Evolutionary conservation across 305 asterid genomes (phyloP), one percentile per base, ranked within the genome.

Genomic region (Plantago coronopus): DNA sequence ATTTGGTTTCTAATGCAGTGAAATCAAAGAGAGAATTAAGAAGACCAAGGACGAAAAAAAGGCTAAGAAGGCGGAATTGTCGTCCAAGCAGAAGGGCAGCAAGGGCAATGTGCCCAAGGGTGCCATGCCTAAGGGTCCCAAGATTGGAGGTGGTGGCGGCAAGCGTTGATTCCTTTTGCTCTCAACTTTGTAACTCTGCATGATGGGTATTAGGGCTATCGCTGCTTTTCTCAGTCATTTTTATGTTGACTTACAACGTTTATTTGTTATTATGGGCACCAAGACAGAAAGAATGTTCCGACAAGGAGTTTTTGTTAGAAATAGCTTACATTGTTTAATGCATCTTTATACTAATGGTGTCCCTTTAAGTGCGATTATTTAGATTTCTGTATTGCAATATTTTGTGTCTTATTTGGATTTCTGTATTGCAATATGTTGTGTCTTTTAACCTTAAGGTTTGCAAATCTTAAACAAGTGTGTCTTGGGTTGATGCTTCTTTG

Each of bases 31-130:
- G 64, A 85, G 96, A 56, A 81, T 87, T 65, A 87, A 87, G 89
- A 87, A 87, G 59, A 82, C 94, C 0, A 87, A 87, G 81, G 95
- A 87, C 23, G 95, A 87, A 79, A 87, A 84, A 85, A 87, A 81
- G 61, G 91, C 94, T 0, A 87, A 85, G 73, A 87, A 87, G 68
- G 86, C 94, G 0, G 96, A 87, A 65, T 63, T 69, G 46, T 51
- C 55, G 63, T 72, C 96, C 19, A 87, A 87, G 81, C 94, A 85
- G 71, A 87, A 85, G 79, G 61, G 65, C 7, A 19, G 66, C 70
- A 84, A 76, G 79, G 63, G 94, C 48, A 83, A 68, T 42, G 60
- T 78, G 14, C 67, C 91, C 21, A 85, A 78, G 74, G 84, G 84
- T 29, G 81, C 75, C 6, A 77, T 31, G 34, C 61, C 81, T 0